A percentile compares a stretch with the other conserved stretches of the same genome.
Evolutionary conservation across 257 asterid species (phyloP).

Genomic region (Primulina huaijiensis): DNA sequence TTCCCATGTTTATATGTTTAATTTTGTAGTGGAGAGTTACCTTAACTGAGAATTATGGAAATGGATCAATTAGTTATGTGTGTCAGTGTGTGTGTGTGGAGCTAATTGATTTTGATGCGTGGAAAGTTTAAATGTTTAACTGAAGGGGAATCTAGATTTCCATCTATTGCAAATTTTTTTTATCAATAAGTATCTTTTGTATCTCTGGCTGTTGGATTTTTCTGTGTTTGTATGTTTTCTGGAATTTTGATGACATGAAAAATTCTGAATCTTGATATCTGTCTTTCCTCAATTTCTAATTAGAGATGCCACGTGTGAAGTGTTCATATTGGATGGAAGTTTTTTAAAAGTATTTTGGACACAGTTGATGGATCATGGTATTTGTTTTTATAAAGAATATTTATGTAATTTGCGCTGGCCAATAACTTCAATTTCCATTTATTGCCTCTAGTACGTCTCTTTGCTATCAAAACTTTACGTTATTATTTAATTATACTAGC

Average conservation of each 20-base stretch:
- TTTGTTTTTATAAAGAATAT: too few relatives aligned
- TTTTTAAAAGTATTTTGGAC: not conserved
- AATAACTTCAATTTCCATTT: too few relatives aligned
- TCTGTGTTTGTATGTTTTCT: not conserved
- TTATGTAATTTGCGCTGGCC: too few relatives aligned
- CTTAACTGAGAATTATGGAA: not conserved
- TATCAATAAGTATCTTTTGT: not conserved
- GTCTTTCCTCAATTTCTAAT: not conserved
- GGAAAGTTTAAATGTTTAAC: not conserved
- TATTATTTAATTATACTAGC: not conserved
- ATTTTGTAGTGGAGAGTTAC: not conserved
- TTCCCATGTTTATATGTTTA: not conserved
- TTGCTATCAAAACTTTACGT: too few relatives aligned
- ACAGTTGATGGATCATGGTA: not conserved
- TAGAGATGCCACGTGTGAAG: not conserved
- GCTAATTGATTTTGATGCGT: not conserved
- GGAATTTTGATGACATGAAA: not conserved
- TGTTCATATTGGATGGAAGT: not conserved
- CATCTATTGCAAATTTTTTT: too few relatives aligned
- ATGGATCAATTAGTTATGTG: not conserved
- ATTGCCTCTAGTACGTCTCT: too few relatives aligned
- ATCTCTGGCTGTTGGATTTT: not conserved
- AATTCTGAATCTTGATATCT: not conserved
- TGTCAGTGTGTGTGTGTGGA: not conserved
- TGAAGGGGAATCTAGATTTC: slow-evolving; percentile 19